Base-by-base conservation (phyloP, 306 rosid species). In the Sicyos baderoa region DNA sequence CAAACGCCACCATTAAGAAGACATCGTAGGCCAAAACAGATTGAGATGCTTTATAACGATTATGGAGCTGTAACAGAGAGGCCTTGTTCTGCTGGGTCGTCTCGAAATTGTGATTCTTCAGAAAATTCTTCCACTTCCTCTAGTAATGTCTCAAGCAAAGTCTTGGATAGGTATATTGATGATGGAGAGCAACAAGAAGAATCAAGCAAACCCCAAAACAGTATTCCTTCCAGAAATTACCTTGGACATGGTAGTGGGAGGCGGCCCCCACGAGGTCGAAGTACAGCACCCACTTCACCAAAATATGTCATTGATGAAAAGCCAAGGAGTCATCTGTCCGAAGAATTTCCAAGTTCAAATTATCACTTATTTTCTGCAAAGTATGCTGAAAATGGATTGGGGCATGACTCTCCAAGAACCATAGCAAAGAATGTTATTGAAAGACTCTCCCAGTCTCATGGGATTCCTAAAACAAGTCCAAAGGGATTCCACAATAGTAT, bases 341-440 rank as follows among this genome's bases (percentile, higher is more conserved):
- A 91, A 76, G 96, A 92, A 81, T 64, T 79, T 54, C 82, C 85
- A 78, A 84, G 53, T 70, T 76, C 80, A 4, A 85, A 81, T 44
- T 76, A 62, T 76, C 84, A 73, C 45, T 63, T 76, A 49, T 73
- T 85, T 71, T 80, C 91, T 74, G 85, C 75, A 65, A 93, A 93
- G 29, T 73, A 85, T 87, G 68, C 80, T 44, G 91, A 93, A 79
- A 81, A 76, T 64, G 94, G 88, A 76, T 77, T 79, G 60, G 94
- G 91, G 73, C 84, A 80, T 73, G 97, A 86, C 74, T 93, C 96
- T 68, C 91, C 99, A 15, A 78, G 90, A 68, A 88, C 85, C 76
- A 87, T 90, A 62, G 99, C 99, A 10, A 93, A 93, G 79, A 90
- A 84, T 90, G 97, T 93, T 40, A 80, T 90, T 51, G 96, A 93